phyloP scores from a whole-genome alignment of 2,329 filamentous ascomycete species.

The Orbilia javanica region DNA sequence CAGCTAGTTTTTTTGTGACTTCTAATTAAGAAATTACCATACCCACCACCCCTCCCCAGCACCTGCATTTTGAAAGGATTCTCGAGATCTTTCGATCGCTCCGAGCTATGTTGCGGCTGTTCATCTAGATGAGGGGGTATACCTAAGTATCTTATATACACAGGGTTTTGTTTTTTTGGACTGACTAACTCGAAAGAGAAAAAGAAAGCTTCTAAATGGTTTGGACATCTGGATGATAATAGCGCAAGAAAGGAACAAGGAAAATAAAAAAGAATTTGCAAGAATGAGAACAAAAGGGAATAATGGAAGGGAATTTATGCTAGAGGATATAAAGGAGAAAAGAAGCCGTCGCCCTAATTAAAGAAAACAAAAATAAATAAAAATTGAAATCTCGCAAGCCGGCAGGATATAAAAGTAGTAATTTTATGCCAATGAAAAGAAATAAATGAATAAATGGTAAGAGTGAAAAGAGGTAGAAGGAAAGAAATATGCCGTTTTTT shows the following conservation, averaged over 20 bases:
- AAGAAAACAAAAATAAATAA: background rate
- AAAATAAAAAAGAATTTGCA: background rate
- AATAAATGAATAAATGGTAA: background rate
- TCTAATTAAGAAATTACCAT: background rate
- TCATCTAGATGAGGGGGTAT: background rate
- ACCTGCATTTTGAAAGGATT: background rate
- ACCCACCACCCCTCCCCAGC: background rate
- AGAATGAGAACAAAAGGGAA: background rate
- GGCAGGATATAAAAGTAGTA: background rate
- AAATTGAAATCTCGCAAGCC: conserved; percentile 10
- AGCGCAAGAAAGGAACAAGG: too few species aligned
- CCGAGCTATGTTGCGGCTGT: background rate
- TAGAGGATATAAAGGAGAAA: background rate
- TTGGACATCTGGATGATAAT: too few species aligned
- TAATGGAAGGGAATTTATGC: conserved; percentile 5
- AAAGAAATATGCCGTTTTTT: conserved; percentile 15
- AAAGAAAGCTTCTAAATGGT: too few species aligned
- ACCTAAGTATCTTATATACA: conserved; percentile 25
- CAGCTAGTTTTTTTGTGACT: background rate
- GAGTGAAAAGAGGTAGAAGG: background rate
- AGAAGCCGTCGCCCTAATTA: conserved; percentile 18
- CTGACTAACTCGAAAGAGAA: background rate
- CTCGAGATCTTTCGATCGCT: background rate
- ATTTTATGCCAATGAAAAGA: conserved; percentile 18
- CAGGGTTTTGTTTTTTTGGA: background rate